Evolutionary conservation across 441 rosid genomes (phyloP).

Genomic region (Geranium incanum): DNA sequence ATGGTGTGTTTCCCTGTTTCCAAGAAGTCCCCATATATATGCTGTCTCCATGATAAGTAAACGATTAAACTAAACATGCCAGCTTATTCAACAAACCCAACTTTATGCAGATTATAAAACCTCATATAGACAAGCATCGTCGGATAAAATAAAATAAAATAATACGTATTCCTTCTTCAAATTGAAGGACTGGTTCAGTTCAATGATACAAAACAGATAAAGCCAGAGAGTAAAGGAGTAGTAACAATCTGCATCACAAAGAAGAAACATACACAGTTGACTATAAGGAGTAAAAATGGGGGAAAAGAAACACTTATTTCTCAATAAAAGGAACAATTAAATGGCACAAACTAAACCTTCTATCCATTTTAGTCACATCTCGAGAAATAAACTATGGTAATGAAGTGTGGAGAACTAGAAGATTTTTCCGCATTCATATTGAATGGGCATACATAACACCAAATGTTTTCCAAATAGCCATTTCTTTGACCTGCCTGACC

Average conservation of each 20-base stretch:
- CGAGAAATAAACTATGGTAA: not conserved
- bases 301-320: not conserved
- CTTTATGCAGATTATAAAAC: too few relatives aligned
- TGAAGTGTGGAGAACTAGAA: not conserved
- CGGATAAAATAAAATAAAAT: too few relatives aligned
- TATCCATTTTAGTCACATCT: not conserved
- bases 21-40: too few relatives aligned
- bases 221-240: too few relatives aligned
- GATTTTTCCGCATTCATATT: not conserved
- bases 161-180: too few relatives aligned
- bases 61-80: too few relatives aligned
- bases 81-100: too few relatives aligned
- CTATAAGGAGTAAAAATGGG: not conserved
- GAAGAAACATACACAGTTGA: not conserved
- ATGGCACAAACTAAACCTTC: not conserved
- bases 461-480: not conserved
- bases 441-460: not conserved
- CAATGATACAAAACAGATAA: too few relatives aligned
- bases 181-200: too few relatives aligned
- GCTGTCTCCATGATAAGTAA: too few relatives aligned
- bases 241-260: not conserved
- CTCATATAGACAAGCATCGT: too few relatives aligned
- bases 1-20: too few relatives aligned
- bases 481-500: slow-evolving; percentile 2
- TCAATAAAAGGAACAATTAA: not conserved